Conservation (phyloP, 805 yeast genomes). For the Nakazawaea laoshanensis region DNA sequence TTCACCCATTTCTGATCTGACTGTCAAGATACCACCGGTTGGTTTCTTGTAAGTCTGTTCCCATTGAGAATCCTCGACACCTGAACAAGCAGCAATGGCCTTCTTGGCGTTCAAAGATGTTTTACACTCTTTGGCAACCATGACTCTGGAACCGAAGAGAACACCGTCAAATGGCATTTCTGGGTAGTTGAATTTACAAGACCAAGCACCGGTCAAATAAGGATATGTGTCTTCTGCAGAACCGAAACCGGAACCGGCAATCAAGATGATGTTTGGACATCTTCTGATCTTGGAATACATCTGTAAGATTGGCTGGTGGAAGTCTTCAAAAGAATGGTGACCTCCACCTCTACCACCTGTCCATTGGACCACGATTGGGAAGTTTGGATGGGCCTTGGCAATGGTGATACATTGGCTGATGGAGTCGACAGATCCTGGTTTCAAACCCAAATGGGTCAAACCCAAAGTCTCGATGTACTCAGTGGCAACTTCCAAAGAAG, state of each 20-base stretch:
- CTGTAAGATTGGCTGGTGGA: slow-evolving; percentile 95
- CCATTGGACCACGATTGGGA: slow-evolving; percentile 98
- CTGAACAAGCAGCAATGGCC: slow-evolving; percentile 84
- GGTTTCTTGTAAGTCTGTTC: slow-evolving; percentile 90
- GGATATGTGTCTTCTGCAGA: slow-evolving; percentile 95
- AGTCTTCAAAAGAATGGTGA: slow-evolving; percentile 98
- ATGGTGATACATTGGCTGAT: slow-evolving; percentile 79
- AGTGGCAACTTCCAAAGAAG: slow-evolving; percentile 92
- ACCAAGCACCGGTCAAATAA: slow-evolving; percentile 96
- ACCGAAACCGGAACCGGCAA: slow-evolving; percentile 99
- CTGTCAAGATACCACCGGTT: slow-evolving; percentile 95
- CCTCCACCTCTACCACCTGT: slow-evolving; percentile 99
- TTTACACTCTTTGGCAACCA: slow-evolving; percentile 94
- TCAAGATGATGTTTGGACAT: slow-evolving; percentile 77
- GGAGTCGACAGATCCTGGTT: slow-evolving; percentile 96
- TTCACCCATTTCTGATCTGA: slow-evolving; percentile 98
- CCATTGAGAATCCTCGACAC: slow-evolving; percentile 87
- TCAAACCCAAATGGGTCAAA: slow-evolving; percentile 87
- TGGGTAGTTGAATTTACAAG: slow-evolving; percentile 79
- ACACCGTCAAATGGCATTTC: slow-evolving; percentile 99
- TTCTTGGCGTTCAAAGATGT: slow-evolving; percentile 91
- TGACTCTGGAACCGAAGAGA: slow-evolving; percentile 90
- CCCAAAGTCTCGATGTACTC: slow-evolving; percentile 93
- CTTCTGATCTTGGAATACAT: slow-evolving; percentile 94
- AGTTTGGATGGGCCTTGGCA: slow-evolving; percentile 90